Conservation (phyloP, 2,329 filamentous ascomycete genomes). For the Didymella pomorum region DNA sequence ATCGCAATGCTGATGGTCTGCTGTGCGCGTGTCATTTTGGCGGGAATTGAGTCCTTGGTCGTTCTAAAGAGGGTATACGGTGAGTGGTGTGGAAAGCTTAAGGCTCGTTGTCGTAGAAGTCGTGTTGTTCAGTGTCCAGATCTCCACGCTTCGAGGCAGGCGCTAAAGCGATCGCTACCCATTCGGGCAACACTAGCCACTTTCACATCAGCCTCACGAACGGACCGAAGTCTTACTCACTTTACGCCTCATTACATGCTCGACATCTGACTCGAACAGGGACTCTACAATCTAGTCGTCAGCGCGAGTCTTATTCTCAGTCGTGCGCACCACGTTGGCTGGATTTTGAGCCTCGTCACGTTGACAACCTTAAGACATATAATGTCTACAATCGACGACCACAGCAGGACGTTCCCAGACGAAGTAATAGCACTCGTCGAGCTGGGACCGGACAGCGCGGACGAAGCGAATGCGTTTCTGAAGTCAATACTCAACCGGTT, state of each 20-base stretch:
- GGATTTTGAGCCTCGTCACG: not conserved
- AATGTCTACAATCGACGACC: constrained; percentile 5
- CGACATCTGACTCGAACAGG: constrained; percentile 4
- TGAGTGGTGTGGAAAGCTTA: constrained; percentile 24
- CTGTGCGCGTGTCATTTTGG: constrained; percentile 88
- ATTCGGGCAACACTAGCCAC: constrained; percentile 28
- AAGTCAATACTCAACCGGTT: constrained; percentile 7
- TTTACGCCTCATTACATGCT: constrained; percentile 3
- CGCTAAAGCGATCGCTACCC: constrained; percentile 36
- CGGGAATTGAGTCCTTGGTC: constrained; percentile 8
- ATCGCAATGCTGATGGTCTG: constrained; percentile 90
- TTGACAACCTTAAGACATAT: not conserved
- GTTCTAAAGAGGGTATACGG: constrained; percentile 33
- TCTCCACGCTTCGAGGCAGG: constrained; percentile 31
- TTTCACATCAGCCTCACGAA: constrained; percentile 20
- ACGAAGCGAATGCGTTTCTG: not conserved
- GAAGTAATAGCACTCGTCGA: constrained; percentile 7
- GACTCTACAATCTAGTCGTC: not conserved
- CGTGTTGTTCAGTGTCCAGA: constrained; percentile 35
- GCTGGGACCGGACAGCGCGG: constrained; percentile 2
- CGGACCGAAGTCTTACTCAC: constrained; percentile 3
- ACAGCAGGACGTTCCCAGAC: not conserved
- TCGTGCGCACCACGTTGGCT: not conserved
- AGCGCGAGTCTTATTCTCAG: not conserved
- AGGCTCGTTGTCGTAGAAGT: constrained; percentile 27